Conservation (phyloP, 306 rosid genomes). For the barrel medic (Medicago truncatula) region DNA sequence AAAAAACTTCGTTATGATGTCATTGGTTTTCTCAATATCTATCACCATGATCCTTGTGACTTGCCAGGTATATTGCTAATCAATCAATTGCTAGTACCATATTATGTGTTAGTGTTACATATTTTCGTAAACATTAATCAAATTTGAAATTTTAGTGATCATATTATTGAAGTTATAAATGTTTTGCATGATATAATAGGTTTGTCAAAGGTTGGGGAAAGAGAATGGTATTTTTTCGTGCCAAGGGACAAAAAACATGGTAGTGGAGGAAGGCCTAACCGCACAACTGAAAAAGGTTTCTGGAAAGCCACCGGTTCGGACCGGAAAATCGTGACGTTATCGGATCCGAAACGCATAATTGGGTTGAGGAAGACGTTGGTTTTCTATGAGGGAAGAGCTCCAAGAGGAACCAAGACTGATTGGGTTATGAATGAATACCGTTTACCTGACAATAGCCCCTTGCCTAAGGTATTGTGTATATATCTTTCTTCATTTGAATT, state of each 20-base stretch:
- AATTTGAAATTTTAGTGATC: not conserved
- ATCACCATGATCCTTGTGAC: conserved; percentile 84
- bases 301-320: conserved; percentile 99
- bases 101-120: not conserved
- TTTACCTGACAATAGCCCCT: conserved; percentile 65
- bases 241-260: conserved; percentile 96
- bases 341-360: conserved; percentile 71
- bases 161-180: not conserved
- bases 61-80: conserved; percentile 60
- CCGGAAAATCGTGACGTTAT: conserved; percentile 68
- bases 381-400: conserved; percentile 89
- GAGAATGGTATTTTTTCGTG: conserved; percentile 98
- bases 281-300: conserved; percentile 88
- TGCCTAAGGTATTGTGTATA: conserved; percentile 62
- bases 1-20: conserved; percentile 67
- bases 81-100: not conserved
- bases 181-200: conserved; percentile 43
- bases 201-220: conserved; percentile 80
- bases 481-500: not conserved
- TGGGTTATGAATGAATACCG: conserved; percentile 99
- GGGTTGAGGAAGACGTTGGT: conserved; percentile 92
- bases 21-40: conserved; percentile 82
- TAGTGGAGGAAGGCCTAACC: conserved; percentile 88
- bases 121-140: not conserved
- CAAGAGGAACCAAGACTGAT: conserved; percentile 84